These are phyloP conservation scores for Cochlearia excelsa DNA, from an alignment of 345 rosid genomes.

Conservation along the genomic window DNA sequence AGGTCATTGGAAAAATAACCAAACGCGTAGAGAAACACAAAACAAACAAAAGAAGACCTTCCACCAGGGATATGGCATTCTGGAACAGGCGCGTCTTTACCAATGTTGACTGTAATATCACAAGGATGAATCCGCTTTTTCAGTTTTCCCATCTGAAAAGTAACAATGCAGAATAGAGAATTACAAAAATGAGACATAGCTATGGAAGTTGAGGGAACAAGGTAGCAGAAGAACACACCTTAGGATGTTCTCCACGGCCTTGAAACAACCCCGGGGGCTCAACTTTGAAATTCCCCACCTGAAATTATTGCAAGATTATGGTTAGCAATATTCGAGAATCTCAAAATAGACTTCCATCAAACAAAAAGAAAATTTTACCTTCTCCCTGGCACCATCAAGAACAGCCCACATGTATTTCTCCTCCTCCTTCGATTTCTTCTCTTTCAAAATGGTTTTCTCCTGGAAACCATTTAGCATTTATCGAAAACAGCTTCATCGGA, in stretches of 20 bases:
- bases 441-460: conserved; percentile 88
- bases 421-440: conserved; percentile 81
- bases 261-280: conserved; percentile 89
- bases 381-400: conserved; percentile 93
- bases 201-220: neutral
- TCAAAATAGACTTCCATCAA: conserved; percentile 7
- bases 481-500: too few relatives aligned
- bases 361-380: conserved; percentile 38
- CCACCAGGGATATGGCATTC: conserved; percentile 90
- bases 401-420: conserved; percentile 99
- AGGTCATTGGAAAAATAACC: too few relatives aligned
- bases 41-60: conserved; percentile 38
- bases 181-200: conserved; percentile 15
- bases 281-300: conserved; percentile 88
- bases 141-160: conserved; percentile 76
- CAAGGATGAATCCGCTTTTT: conserved; percentile 74
- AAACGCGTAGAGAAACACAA: too few relatives aligned
- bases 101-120: conserved; percentile 81
- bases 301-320: conserved; percentile 26
- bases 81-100: conserved; percentile 71
- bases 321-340: conserved; percentile 7
- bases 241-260: conserved; percentile 94
- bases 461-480: conserved; percentile 28
- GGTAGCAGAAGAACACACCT: conserved; percentile 39
- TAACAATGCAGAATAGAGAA: conserved; percentile 8